Conservation (phyloP, 352 stramenopile species). For the Globisporangium barbulae region DNA sequence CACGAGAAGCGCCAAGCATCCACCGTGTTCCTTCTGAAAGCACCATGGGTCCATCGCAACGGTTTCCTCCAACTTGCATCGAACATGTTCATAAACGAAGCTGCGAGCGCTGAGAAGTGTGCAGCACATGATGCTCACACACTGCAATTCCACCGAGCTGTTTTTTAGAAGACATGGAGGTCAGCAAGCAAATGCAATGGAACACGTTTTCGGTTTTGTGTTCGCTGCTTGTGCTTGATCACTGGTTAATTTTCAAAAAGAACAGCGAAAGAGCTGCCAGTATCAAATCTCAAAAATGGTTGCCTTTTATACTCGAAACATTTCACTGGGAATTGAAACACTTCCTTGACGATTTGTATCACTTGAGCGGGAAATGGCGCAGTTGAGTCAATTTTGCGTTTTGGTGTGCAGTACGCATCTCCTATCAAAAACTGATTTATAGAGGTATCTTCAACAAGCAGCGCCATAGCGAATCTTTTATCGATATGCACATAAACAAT, state of each 20-base stretch:
- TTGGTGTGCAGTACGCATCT: no score
- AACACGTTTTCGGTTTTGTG: background rate
- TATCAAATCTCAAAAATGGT: background rate
- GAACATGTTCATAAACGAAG: background rate
- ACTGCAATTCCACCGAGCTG: background rate
- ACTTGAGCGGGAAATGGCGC: background rate
- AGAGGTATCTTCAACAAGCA: no score
- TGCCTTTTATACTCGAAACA: background rate
- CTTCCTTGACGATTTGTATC: background rate
- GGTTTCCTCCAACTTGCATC: background rate
- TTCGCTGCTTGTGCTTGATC: background rate
- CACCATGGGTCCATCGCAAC: background rate
- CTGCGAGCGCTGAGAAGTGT: background rate
- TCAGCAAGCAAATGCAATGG: background rate
- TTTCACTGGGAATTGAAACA: background rate
- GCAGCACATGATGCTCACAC: background rate
- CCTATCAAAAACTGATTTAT: no score
- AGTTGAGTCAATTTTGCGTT: no score
- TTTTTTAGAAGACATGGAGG: background rate
- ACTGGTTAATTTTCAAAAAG: background rate
- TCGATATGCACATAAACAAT: no score
- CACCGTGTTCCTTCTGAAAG: background rate
- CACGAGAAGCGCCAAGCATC: background rate
- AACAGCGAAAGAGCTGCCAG: no score
- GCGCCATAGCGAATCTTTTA: no score